Conservation (phyloP, 106 monocot species). For the Acorus gramineus region DNA sequence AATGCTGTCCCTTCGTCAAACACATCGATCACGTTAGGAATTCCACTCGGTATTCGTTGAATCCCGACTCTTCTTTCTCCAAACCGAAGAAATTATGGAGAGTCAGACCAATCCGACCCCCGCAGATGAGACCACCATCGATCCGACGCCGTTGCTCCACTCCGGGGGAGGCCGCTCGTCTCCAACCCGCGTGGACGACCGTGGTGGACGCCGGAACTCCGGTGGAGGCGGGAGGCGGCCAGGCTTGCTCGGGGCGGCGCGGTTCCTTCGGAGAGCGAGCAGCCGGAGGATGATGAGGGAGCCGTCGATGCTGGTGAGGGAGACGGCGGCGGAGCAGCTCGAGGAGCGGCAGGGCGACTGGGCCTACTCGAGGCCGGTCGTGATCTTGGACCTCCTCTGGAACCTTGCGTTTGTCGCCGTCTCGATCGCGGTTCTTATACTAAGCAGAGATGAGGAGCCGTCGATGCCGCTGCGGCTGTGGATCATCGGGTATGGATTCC, state of each 20-base stretch:
- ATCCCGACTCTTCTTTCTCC: too few relatives aligned
- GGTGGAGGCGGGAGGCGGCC: background rate
- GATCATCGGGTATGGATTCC: conserved; percentile 46
- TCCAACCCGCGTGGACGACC: too few relatives aligned
- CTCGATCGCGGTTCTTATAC: conserved; percentile 19
- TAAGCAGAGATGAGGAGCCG: conserved; percentile 29
- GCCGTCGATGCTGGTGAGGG: conserved; percentile 49
- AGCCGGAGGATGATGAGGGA: conserved; percentile 52
- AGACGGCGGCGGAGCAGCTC: conserved; percentile 44
- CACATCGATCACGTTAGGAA: too few relatives aligned
- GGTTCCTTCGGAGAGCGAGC: conserved; percentile 41
- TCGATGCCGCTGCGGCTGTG: conserved; percentile 44
- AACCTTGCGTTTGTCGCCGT: conserved; percentile 48
- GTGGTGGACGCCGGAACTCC: too few relatives aligned
- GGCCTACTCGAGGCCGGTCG: conserved; percentile 49
- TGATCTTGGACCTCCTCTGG: conserved; percentile 55
- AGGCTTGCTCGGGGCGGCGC: conserved; percentile 32
- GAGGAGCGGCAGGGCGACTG: conserved; percentile 50
- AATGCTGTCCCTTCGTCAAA: too few relatives aligned
- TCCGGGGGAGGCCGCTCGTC: too few relatives aligned
- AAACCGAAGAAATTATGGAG: too few relatives aligned
- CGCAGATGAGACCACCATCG: too few relatives aligned
- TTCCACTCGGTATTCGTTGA: too few relatives aligned
- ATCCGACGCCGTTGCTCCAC: too few relatives aligned
- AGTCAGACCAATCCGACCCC: too few relatives aligned